Evolutionary conservation across 2,329 filamentous ascomycete genomes (phyloP), one percentile per base, ranked within the genome.

Genomic region (Fusarium verticillioides): DNA sequence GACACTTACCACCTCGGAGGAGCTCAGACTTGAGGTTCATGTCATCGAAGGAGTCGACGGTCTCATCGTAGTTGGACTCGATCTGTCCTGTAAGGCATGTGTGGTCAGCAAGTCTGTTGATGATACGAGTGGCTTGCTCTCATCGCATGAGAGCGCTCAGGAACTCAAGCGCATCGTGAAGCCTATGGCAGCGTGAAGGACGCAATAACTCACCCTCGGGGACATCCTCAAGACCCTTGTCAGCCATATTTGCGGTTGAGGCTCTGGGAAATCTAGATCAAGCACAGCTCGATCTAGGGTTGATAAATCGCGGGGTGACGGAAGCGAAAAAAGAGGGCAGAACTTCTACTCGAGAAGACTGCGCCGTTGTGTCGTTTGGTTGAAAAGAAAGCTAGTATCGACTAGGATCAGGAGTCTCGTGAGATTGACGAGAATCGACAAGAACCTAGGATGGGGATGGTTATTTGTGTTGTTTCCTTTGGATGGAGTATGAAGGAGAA

Each of bases 61-160:
- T 95, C 91, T 98, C 95, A 91, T 99, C 96, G 89, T 98, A 99
- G 94, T 99, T 99, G 84, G 95, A 97, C 91, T 99, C 97, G 90
- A 99, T 99, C 89, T 97, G 95, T 87, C 93, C 96, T 97, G 84
- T 81, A 83, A 50, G 69, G 66, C 28, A 23, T 70, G 60, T 5
- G 52, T 60, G 46, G 63, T 79, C 46, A 79, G 79, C 74, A 63
- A 74, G 44, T 61, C 53, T 42, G 42, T 58, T 57, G 66, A 21
- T 37, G 15, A 18, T 47, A 39, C 34, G 26, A 52, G 15, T n/a
- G 36, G 28, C 53, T 72, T 58, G 56, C 18, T 32, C 42, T 40
- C 57, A 40, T 32, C n/a, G 36, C 34, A 47, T 57, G 52, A 59
- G 36, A 13, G 37, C 52, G 50, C 60, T 49, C 32, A 70, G 56